A percentile compares a stretch with the other conserved stretches of the same genome.
These are phyloP conservation scores for Dujonia santamariae DNA, from an alignment of 1,139 yeast species.

Conservation along the genomic window DNA sequence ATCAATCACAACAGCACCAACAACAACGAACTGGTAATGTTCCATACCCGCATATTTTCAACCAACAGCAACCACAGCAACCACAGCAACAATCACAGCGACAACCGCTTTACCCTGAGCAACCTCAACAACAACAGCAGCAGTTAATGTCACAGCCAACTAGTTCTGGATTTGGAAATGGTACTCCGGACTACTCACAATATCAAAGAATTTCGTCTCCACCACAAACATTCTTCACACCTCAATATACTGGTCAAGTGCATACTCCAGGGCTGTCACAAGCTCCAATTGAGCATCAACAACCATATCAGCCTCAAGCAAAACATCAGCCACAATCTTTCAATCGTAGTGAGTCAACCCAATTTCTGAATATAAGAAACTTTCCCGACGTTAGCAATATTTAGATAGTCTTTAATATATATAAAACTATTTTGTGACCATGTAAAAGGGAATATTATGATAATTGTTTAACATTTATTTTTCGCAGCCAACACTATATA, in stretches of 20 bases:
- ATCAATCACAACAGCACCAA: slow-evolving; percentile 5
- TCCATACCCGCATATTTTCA: slow-evolving; percentile 11
- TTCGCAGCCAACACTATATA: too few relatives aligned
- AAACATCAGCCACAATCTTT: slow-evolving; percentile 2
- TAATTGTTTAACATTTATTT: too few relatives aligned
- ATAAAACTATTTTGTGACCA: too few relatives aligned
- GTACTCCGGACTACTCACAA: slow-evolving; percentile 9
- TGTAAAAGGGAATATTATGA: too few relatives aligned
- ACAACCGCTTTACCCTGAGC: slow-evolving; percentile 5
- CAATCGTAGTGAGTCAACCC: slow-evolving; percentile 4
- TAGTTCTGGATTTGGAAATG: slow-evolving; percentile 37
- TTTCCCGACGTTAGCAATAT: slow-evolving; percentile 30
- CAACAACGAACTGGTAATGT: background rate
- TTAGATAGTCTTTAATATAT: slow-evolving; percentile 9
- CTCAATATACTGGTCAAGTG: slow-evolving; percentile 3
- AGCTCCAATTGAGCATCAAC: slow-evolving; percentile 2
- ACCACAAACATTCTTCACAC: slow-evolving; percentile 4
- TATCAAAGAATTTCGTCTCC: slow-evolving; percentile 1
- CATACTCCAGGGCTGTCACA: too few relatives aligned
- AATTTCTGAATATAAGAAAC: slow-evolving; percentile 27
- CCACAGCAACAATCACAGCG: slow-evolving; percentile 18
- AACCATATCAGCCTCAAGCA: slow-evolving; percentile 6
- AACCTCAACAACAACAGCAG: slow-evolving; percentile 6
- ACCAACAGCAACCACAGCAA: slow-evolving; percentile 7
- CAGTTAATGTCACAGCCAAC: slow-evolving; percentile 25